phyloP scores from a whole-genome alignment of 2,329 filamentous ascomycete genomes.

The Arthrobotrys sinensis region DNA sequence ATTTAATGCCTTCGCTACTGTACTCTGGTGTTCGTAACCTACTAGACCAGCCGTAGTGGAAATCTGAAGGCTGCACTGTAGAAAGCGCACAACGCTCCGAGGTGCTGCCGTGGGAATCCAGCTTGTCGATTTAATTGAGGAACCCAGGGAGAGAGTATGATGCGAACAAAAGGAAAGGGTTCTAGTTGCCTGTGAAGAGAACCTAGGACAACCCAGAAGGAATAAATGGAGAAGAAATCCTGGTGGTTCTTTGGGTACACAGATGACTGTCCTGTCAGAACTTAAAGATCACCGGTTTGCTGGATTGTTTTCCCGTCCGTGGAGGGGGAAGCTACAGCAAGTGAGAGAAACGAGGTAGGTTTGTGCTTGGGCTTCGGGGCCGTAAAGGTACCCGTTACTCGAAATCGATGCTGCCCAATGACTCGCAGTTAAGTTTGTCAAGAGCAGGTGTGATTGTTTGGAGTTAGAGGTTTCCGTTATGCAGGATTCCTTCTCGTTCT shows the following conservation, averaged over 20 bases:
- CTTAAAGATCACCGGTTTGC: slow-evolving; percentile 30
- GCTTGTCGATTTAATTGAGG: slow-evolving; percentile 52
- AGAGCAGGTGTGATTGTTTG: slow-evolving; percentile 4
- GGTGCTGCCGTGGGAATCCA: slow-evolving; percentile 60
- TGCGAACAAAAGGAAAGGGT: slow-evolving; percentile 25
- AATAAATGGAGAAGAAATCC: slow-evolving; percentile 29
- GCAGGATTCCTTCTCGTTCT: slow-evolving; percentile 14
- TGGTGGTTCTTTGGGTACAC: slow-evolving; percentile 28
- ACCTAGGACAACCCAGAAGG: slow-evolving; percentile 21
- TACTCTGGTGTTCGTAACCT: slow-evolving; percentile 59
- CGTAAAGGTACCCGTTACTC: slow-evolving; percentile 34
- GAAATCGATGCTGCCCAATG: slow-evolving; percentile 38
- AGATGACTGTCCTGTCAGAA: slow-evolving; percentile 17
- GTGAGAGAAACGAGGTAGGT: slow-evolving; percentile 38
- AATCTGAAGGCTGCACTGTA: slow-evolving; percentile 54
- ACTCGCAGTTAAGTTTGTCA: slow-evolving; percentile 29
- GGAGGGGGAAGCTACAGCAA: slow-evolving; percentile 27
- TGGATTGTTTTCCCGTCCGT: slow-evolving; percentile 28
- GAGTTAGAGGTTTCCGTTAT: slow-evolving; percentile 25
- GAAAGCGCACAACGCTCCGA: slow-evolving; percentile 61
- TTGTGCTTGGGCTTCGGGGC: slow-evolving; percentile 49
- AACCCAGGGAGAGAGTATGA: slow-evolving; percentile 35
- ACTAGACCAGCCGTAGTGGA: slow-evolving; percentile 43
- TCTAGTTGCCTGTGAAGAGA: slow-evolving; percentile 30
- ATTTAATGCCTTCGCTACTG: slow-evolving; percentile 47